Conservation (phyloP, 148 eudicot genomes). For the Euryodendron excelsum region DNA sequence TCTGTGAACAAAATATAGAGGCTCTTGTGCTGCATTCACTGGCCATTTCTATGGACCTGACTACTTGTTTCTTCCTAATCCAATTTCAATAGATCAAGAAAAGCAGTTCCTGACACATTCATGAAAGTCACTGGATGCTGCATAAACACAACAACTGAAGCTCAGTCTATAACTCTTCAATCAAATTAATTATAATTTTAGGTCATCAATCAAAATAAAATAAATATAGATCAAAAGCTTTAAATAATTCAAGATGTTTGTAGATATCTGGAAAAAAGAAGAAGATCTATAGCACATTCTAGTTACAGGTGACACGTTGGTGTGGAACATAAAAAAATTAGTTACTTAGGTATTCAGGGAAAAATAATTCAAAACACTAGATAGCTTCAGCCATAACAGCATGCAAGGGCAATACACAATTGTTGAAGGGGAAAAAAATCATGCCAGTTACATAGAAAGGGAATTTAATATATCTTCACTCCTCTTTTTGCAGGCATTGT, state of each 20-base stretch:
- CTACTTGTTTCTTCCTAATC: not conserved
- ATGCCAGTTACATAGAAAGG: no score
- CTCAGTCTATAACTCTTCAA: not conserved
- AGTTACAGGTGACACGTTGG: no score
- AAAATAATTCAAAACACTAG: no score
- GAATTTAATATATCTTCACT: no score
- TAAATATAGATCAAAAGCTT: not conserved
- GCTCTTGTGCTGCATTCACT: not conserved
- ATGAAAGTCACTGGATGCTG: not conserved
- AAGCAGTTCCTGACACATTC: not conserved
- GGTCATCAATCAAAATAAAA: not conserved
- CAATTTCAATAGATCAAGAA: not conserved
- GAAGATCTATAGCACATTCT: not conserved
- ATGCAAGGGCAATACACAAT: no score
- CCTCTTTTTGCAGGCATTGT: no score
- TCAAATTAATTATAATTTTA: not conserved
- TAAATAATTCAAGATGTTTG: not conserved
- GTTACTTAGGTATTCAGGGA: no score
- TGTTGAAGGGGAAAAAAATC: not conserved
- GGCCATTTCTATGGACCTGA: not conserved
- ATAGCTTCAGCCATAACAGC: no score
- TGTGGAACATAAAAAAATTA: no score
- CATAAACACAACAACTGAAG: not conserved
- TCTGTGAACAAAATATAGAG: not conserved
- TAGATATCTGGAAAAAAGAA: not conserved